Evolutionary conservation across 257 asterid species (phyloP), one percentile per base, ranked within the genome.

Genomic region (Solanum bukasovii): DNA sequence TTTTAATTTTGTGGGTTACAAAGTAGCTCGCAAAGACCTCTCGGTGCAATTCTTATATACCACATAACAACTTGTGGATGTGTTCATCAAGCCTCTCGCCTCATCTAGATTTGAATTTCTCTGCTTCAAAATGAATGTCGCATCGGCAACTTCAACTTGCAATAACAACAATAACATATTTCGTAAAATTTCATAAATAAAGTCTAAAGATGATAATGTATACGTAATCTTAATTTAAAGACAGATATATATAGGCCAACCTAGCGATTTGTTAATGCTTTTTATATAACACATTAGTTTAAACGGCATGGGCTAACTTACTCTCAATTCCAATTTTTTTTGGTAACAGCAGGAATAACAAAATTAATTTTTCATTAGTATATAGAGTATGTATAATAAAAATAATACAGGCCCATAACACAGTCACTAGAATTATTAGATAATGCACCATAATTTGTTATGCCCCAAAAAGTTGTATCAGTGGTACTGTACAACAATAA

Each of bases 261-360:
- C 70, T 90, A 59, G 90, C 92, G 92, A 90, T 90, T 84, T 44
- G 86, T 70, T n/a, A 49, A 87, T 74, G 65, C 21, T 78, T 33
- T 38, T 71, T 78, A 59, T 59, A 75, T 38, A 16, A 35, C 35
- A 46, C 6, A 72, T 44, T 16, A 13, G n/a, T 46, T 37, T 63
- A 68, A 65, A 31, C 18, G 21, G 5, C 42, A 84, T 73, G 91
- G 83, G 89, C n/a, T 87, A 88, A 83, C 11, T n/a, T 8, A 81
- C 29, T 87, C 35, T 87, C 84, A 83, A 71, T 83, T 90, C 84
- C 87, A 73, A 38, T 21, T 74, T 67, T 13, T 52, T 34, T 84
- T 81, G 88, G 88, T 87, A 34, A 31, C 37, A 59, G 14, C 84
- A 25, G 34, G 23, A 78, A 74, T 52, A 23, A 68, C 18, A 13